Conservation (phyloP, 768 basidiomycete genomes). For the Ramaria sp. region DNA sequence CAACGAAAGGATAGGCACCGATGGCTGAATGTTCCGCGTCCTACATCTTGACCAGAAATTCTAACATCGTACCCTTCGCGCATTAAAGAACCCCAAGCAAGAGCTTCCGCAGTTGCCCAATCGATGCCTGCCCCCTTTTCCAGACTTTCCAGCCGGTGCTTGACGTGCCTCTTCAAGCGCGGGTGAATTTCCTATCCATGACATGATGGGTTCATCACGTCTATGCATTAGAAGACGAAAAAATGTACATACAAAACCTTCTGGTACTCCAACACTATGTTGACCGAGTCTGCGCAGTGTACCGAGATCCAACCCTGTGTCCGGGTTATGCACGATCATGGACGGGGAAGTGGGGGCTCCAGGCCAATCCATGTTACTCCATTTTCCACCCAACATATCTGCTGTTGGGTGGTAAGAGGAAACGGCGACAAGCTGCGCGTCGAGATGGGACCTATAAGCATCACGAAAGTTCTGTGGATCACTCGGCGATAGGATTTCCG, state of each 20-base stretch:
- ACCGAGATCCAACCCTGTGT: slow-evolving; percentile 52
- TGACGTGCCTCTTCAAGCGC: slow-evolving; percentile 69
- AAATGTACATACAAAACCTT: slow-evolving; percentile 46
- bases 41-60: slow-evolving; percentile 90
- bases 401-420: slow-evolving; percentile 34
- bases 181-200: slow-evolving; percentile 59
- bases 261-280: slow-evolving; percentile 53
- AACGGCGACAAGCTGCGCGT: slow-evolving; percentile 43
- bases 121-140: slow-evolving; percentile 66
- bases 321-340: slow-evolving; percentile 38
- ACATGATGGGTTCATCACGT: neutral
- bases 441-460: slow-evolving; percentile 52
- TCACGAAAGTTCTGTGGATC: slow-evolving; percentile 41
- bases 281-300: slow-evolving; percentile 47
- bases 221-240: neutral
- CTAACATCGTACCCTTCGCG: slow-evolving; percentile 72
- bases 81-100: slow-evolving; percentile 85
- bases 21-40: slow-evolving; percentile 82
- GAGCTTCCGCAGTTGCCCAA: slow-evolving; percentile 84
- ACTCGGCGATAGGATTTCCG: slow-evolving; percentile 40
- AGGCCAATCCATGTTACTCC: slow-evolving; percentile 46
- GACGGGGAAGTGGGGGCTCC: slow-evolving; percentile 37
- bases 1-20: slow-evolving; percentile 25
- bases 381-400: slow-evolving; percentile 55
- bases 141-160: slow-evolving; percentile 59